These are phyloP conservation scores for Leishmania mexicana DNA, from an alignment of 208 protist genomes.

Conservation along the genomic window DNA sequence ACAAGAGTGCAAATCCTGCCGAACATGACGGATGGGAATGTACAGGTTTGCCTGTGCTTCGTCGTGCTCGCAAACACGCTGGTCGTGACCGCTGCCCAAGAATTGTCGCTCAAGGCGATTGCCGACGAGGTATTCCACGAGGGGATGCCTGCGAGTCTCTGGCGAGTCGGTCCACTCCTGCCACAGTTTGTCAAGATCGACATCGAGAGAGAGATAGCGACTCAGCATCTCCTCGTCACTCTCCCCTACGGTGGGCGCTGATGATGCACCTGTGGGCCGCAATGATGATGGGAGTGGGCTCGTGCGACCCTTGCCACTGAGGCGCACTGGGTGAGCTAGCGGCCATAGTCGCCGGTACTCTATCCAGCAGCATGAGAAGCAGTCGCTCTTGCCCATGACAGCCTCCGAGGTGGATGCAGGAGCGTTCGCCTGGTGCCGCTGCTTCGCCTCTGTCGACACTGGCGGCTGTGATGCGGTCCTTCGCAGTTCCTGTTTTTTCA, in stretches of 20 bases:
- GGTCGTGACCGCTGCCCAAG: not conserved
- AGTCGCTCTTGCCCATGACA: not conserved
- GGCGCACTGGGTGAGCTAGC: not conserved
- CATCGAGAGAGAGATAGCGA: conserved; percentile 69
- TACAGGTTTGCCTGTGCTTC: not conserved
- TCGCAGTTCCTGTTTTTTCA: not conserved
- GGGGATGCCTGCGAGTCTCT: conserved; percentile 46
- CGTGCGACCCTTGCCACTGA: not conserved
- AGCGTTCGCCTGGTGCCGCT: not conserved
- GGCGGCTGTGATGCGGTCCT: not conserved
- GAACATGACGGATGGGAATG: conserved; percentile 53
- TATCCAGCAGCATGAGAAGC: conserved; percentile 13
- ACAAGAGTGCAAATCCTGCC: conserved; percentile 78
- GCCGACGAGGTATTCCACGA: conserved; percentile 45
- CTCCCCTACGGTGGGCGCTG: not conserved
- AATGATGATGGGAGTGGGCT: not conserved
- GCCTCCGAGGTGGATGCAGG: conserved; percentile 4
- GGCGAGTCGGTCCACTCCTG: conserved; percentile 55
- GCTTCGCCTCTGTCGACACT: no score
- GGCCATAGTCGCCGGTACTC: conserved; percentile 21
- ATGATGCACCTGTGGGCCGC: not conserved
- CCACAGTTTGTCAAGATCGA: conserved; percentile 63
- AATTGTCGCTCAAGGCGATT: not conserved
- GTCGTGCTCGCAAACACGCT: conserved; percentile 8
- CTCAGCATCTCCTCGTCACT: conserved; percentile 46